Evolutionary conservation across 2,329 filamentous ascomycete genomes (phyloP).

Genomic region (Fusarium albosuccineum): DNA sequence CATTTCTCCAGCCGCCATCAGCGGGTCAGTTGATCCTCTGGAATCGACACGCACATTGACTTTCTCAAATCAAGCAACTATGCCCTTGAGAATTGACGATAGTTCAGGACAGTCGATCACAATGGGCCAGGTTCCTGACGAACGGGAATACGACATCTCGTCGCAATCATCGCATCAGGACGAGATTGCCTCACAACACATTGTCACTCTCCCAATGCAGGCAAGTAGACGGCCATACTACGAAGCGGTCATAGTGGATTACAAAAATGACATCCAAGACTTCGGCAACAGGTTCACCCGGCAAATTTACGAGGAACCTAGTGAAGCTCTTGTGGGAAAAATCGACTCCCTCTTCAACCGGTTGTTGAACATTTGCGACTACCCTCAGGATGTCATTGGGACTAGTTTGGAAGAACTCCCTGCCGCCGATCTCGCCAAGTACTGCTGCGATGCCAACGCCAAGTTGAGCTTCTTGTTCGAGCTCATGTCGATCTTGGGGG

Average conservation of each 20-base stretch:
- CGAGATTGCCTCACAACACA: conserved; percentile 53
- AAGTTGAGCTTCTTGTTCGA: conserved; percentile 73
- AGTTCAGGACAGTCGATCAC: conserved; percentile 44
- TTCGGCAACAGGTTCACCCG: conserved; percentile 60
- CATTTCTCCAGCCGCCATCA: conserved; percentile 56
- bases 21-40: conserved; percentile 45
- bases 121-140: conserved; percentile 44
- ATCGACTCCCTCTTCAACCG: conserved; percentile 65
- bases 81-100: conserved; percentile 32
- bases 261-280: conserved; percentile 58
- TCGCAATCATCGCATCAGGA: conserved; percentile 31
- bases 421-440: conserved; percentile 61
- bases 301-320: conserved; percentile 56
- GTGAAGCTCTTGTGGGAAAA: conserved; percentile 55
- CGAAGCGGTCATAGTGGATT: conserved; percentile 60
- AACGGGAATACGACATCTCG: conserved; percentile 41
- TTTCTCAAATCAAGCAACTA: conserved; percentile 32
- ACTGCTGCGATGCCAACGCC: conserved; percentile 67
- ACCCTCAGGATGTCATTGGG: conserved; percentile 66
- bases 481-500: conserved; percentile 57
- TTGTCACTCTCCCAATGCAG: conserved; percentile 70
- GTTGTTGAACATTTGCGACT: conserved; percentile 68
- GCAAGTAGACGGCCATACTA: conserved; percentile 66
- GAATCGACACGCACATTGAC: conserved; percentile 38
- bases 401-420: conserved; percentile 55